Conservation (phyloP, 371 early-diverging fungal genomes). For the Saksenaea vasiformis region DNA sequence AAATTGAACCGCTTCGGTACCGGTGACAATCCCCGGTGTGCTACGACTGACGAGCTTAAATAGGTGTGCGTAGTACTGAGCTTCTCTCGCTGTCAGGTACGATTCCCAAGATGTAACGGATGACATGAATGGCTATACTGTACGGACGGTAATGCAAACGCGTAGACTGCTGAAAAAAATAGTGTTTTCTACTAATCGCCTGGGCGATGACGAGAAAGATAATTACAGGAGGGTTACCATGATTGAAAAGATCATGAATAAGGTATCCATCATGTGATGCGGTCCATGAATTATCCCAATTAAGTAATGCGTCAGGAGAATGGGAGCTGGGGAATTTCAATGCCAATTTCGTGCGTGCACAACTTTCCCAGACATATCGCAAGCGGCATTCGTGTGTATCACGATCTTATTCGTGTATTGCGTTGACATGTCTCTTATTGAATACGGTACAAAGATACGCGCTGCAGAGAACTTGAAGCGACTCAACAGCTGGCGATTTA, state of each 20-base stretch:
- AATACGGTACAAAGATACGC: too few relatives aligned
- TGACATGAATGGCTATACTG: neutral
- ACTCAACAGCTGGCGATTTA: too few relatives aligned
- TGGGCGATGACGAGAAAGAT: neutral
- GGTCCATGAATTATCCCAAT: neutral
- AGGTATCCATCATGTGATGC: neutral
- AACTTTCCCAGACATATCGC: too few relatives aligned
- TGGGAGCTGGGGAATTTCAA: too few relatives aligned
- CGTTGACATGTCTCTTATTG: too few relatives aligned
- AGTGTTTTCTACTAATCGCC: neutral
- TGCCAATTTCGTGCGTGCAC: too few relatives aligned
- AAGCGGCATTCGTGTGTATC: too few relatives aligned
- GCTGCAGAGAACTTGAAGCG: too few relatives aligned
- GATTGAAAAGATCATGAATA: neutral
- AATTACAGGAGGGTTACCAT: neutral
- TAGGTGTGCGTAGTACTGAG: slow-evolving; percentile 58
- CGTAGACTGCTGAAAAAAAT: neutral
- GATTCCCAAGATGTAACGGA: slow-evolving; percentile 27
- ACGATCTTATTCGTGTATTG: too few relatives aligned
- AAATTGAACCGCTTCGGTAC: slow-evolving; percentile 76
- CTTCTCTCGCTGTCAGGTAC: slow-evolving; percentile 62
- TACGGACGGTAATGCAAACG: neutral
- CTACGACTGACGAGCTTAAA: slow-evolving; percentile 63
- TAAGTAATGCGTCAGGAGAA: neutral
- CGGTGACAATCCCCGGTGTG: slow-evolving; percentile 62